Evolutionary conservation across 140 eudicot genomes (phyloP).

Genomic region (Oenanthe javanica): DNA sequence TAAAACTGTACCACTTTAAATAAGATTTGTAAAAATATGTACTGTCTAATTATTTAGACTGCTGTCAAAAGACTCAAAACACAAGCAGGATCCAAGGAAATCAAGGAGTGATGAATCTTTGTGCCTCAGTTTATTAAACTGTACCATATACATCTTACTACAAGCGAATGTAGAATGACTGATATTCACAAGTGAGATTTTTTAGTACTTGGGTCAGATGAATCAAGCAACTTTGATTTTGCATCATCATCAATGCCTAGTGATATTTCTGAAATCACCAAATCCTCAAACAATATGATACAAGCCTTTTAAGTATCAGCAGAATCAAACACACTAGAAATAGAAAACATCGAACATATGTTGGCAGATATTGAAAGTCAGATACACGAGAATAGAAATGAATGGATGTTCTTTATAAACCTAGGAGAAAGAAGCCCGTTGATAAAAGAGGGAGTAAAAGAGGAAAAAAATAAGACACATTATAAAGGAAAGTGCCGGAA

Average conservation of each 20-base stretch:
- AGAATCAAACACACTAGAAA: conserved; percentile 51
- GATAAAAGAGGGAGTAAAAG: conserved; percentile 43
- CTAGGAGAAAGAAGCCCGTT: not conserved
- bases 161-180: conserved; percentile 35
- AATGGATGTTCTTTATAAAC: conserved; percentile 30
- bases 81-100: not conserved
- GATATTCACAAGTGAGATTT: conserved; percentile 50
- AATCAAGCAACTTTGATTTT: conserved; percentile 43
- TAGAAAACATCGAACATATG: conserved; percentile 45
- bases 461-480: conserved; percentile 43
- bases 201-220: conserved; percentile 48
- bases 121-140: not conserved
- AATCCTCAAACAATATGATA: conserved; percentile 29
- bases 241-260: conserved; percentile 40
- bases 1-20: not conserved
- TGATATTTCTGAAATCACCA: conserved; percentile 49
- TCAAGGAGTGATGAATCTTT: not conserved
- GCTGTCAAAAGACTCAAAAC: not conserved
- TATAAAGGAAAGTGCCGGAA: conserved; percentile 48
- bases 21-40: not conserved
- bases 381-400: conserved; percentile 19
- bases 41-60: not conserved
- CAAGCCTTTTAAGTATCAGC: conserved; percentile 34
- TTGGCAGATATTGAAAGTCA: conserved; percentile 62
- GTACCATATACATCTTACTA: not conserved